Percentiles rank a stretch among this genome's conserved stretches.
phyloP scores from a whole-genome alignment of 1,284 basidiomycete genomes.

The Fomitopsis pinicola region DNA sequence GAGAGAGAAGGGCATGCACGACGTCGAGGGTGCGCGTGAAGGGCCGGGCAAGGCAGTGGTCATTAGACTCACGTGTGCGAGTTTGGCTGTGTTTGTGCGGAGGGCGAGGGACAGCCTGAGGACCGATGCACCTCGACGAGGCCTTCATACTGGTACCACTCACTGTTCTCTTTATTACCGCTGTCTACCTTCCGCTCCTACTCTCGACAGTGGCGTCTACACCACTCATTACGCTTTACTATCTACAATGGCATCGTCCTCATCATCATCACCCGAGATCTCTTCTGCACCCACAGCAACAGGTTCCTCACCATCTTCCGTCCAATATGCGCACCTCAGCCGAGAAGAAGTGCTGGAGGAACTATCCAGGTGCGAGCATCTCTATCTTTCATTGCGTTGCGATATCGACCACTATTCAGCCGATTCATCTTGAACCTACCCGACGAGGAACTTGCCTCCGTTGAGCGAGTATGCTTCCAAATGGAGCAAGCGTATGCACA shows the following conservation, averaged over 20 bases:
- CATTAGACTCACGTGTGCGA: background rate
- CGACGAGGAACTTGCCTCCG: slow-evolving; percentile 84
- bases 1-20: too few relatives aligned
- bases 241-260: slow-evolving; percentile 45
- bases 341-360: slow-evolving; percentile 86
- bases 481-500: slow-evolving; percentile 92
- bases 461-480: slow-evolving; percentile 97
- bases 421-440: slow-evolving; percentile 98
- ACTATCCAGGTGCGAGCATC: slow-evolving; percentile 64
- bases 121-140: background rate
- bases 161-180: slow-evolving; percentile 2
- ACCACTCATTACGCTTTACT: slow-evolving; percentile 28
- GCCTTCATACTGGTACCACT: slow-evolving; percentile 8
- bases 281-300: slow-evolving; percentile 45
- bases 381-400: slow-evolving; percentile 1
- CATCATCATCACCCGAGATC: slow-evolving; percentile 74
- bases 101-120: slow-evolving; percentile 3
- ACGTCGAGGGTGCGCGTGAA: too few relatives aligned
- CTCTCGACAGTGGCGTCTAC: slow-evolving; percentile 34
- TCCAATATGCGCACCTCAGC: slow-evolving; percentile 20
- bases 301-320: slow-evolving; percentile 18
- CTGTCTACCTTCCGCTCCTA: slow-evolving; percentile 13
- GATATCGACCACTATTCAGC: slow-evolving; percentile 34
- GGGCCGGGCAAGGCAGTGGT: background rate
- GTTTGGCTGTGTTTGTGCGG: slow-evolving; percentile 14